These are phyloP conservation scores for Hypoxylon fuscum DNA, from an alignment of 495 filamentous ascomycete genomes.

Conservation along the genomic window DNA sequence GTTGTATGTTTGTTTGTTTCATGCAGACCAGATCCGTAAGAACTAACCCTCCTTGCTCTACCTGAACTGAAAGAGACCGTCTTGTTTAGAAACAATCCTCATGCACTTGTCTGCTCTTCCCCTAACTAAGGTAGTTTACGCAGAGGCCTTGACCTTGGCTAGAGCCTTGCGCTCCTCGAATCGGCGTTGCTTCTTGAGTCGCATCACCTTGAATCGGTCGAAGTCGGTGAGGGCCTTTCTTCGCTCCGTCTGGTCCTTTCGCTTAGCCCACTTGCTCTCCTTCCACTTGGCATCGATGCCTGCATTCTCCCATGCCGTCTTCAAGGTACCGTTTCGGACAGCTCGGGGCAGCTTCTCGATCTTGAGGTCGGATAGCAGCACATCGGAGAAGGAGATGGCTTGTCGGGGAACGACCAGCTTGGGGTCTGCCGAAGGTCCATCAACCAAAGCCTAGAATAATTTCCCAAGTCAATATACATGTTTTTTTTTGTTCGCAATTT, in stretches of 20 bases:
- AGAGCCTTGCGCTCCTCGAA: conserved; percentile 95
- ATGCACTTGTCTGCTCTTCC: conserved; percentile 27
- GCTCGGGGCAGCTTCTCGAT: conserved; percentile 88
- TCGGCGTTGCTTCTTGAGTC: conserved; percentile 96
- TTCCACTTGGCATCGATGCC: conserved; percentile 92
- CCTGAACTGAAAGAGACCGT: conserved; percentile 35
- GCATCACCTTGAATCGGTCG: conserved; percentile 99
- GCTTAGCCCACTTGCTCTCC: conserved; percentile 89
- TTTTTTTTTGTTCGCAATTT: background rate
- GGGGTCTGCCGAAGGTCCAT: conserved; percentile 84
- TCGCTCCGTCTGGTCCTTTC: conserved; percentile 80
- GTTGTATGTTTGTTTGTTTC: too few relatives aligned
- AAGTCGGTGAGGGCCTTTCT: conserved; percentile 94
- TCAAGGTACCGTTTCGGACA: conserved; percentile 81
- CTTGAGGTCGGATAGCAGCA: conserved; percentile 89
- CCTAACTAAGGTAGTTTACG: conserved; percentile 46
- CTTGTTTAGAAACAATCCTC: conserved; percentile 37
- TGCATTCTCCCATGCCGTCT: conserved; percentile 84
- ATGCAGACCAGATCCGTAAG: conserved; percentile 56
- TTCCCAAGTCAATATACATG: conserved; percentile 44
- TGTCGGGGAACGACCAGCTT: conserved; percentile 83
- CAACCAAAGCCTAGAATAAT: conserved; percentile 85
- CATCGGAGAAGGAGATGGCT: conserved; percentile 76
- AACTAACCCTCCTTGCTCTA: conserved; percentile 39
- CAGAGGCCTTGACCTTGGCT: conserved; percentile 73